Evolutionary conservation across 768 basidiomycete genomes (phyloP).

Genomic region (Cystofilobasidium capitatum): DNA sequence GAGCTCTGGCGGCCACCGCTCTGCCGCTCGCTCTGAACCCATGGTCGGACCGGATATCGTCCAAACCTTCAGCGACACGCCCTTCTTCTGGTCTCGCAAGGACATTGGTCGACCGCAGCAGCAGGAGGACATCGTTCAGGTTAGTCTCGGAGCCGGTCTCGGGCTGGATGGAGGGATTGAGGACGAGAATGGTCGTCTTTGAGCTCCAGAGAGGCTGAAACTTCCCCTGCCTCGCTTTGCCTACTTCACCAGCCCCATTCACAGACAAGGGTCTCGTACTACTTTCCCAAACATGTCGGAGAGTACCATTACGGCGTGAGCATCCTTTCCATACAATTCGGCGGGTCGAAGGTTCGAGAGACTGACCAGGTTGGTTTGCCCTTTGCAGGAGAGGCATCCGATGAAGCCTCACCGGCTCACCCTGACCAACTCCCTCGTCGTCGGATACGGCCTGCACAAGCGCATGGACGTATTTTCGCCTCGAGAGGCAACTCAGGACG

Average conservation of each 20-base stretch:
- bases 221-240: background rate
- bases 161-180: too few species aligned
- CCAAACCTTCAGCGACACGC: constrained; percentile 38
- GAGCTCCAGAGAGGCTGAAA: too few species aligned
- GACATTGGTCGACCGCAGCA: constrained; percentile 31
- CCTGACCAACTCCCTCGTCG: constrained; percentile 85
- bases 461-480: constrained; percentile 91
- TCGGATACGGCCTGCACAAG: constrained; percentile 92
- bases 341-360: background rate
- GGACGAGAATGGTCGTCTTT: too few species aligned
- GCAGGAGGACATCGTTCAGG: constrained; percentile 36
- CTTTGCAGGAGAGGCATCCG: constrained; percentile 77
- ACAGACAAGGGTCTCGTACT: constrained; percentile 86
- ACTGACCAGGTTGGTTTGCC: constrained; percentile 1
- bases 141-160: too few species aligned
- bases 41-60: constrained; percentile 24
- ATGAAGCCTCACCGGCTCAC: constrained; percentile 99
- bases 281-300: constrained; percentile 86
- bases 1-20: too few species aligned
- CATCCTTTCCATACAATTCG: background rate
- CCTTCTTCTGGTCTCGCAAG: constrained; percentile 39
- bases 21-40: too few species aligned
- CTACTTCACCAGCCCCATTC: constrained; percentile 55
- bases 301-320: constrained; percentile 92
- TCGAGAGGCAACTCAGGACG: constrained; percentile 73